A percentile compares a stretch with the other conserved stretches of the same genome.
Evolutionary conservation across 352 stramenopile genomes (phyloP).

Genomic region (Globisporangium acanthophoron): DNA sequence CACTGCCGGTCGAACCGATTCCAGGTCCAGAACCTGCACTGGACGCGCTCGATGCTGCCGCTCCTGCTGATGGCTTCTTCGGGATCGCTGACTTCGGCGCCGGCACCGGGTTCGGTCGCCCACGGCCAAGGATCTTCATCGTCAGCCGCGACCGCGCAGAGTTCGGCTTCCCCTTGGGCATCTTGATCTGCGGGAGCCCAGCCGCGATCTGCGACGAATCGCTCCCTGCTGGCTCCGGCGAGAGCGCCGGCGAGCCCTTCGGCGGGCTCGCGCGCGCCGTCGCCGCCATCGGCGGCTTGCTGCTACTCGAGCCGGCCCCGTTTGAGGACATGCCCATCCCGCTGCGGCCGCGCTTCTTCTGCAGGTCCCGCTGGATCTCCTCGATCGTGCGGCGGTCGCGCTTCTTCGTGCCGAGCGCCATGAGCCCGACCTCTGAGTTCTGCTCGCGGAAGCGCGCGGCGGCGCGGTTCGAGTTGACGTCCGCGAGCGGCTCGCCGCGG

Average conservation of each 20-base stretch:
- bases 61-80: slow-evolving; percentile 29
- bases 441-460: slow-evolving; percentile 62
- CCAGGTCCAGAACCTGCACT: slow-evolving; percentile 9
- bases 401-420: slow-evolving; percentile 82
- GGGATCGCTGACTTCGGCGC: slow-evolving; percentile 20
- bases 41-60: background rate
- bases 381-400: slow-evolving; percentile 84
- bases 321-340: slow-evolving; percentile 7
- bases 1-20: background rate
- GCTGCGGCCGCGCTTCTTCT: slow-evolving; percentile 43
- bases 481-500: slow-evolving; percentile 30
- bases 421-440: slow-evolving; percentile 43
- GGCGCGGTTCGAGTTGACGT: slow-evolving; percentile 70
- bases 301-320: background rate
- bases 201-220: slow-evolving; percentile 23
- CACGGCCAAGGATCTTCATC: slow-evolving; percentile 72
- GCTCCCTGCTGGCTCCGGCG: slow-evolving; percentile 37
- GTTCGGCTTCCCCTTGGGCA: slow-evolving; percentile 59
- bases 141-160: slow-evolving; percentile 67
- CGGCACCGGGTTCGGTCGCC: slow-evolving; percentile 25
- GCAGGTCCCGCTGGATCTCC: slow-evolving; percentile 78
- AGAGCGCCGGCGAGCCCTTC: slow-evolving; percentile 62
- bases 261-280: slow-evolving; percentile 44
- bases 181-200: slow-evolving; percentile 16
- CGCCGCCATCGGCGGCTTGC: slow-evolving; percentile 2